A percentile compares a stretch with the other conserved stretches of the same genome.
phyloP scores from a whole-genome alignment of 2,329 filamentous ascomycete genomes.

The Venturia nashicola region DNA sequence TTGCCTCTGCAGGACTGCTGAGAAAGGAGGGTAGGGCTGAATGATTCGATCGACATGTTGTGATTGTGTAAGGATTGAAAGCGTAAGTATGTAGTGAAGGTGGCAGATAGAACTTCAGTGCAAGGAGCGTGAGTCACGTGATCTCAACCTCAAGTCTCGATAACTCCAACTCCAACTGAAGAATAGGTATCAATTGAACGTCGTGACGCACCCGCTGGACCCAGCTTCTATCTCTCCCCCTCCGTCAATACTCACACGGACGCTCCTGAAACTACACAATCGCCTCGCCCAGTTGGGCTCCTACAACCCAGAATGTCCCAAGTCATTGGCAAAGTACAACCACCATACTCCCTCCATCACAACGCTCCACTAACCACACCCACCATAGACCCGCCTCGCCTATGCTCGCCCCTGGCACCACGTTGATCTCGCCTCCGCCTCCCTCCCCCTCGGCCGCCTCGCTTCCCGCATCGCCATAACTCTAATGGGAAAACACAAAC shows the following conservation, averaged over 20 bases:
- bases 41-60: no score
- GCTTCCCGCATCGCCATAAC: conserved; percentile 76
- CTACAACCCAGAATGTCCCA: conserved; percentile 52
- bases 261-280: not conserved
- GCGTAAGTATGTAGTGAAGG: no score
- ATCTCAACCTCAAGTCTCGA: no score
- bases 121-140: no score
- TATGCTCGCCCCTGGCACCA: conserved; percentile 96
- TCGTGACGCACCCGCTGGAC: not conserved
- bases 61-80: no score
- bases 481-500: conserved; percentile 98
- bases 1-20: no score
- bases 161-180: no score
- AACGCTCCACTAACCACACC: conserved; percentile 5
- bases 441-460: conserved; percentile 76
- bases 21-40: no score
- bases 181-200: not conserved
- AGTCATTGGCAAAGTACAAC: conserved; percentile 56
- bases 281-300: not conserved
- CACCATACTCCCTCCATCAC: conserved; percentile 13
- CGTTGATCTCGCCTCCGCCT: conserved; percentile 56
- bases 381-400: conserved; percentile 71
- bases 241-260: not conserved
- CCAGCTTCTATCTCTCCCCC: no score
- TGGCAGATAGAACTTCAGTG: no score